Conservation (phyloP, 352 stramenopile genomes). For the Phytophthora pseudosyringae region DNA sequence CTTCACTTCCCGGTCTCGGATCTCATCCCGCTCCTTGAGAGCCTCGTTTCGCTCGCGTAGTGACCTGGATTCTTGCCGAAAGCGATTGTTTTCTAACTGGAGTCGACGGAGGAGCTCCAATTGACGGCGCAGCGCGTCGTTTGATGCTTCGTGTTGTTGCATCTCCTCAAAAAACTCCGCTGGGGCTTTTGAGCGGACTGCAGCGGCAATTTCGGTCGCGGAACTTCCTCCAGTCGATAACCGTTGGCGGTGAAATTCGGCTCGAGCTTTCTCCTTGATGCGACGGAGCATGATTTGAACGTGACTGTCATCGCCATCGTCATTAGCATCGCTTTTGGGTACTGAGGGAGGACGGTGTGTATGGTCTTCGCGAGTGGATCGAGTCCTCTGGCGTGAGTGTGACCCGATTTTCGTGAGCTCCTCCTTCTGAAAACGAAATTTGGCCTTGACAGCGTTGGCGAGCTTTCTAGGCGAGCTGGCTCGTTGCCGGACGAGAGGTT, state of each 20-base stretch:
- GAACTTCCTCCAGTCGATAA: conserved; percentile 6
- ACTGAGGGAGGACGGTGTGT: not conserved
- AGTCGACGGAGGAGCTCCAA: conserved; percentile 72
- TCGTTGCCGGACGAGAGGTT: not conserved
- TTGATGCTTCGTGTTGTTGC: conserved; percentile 64
- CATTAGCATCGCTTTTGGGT: conserved; percentile 2
- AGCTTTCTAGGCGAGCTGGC: conserved; percentile 6
- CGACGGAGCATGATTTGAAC: conserved; percentile 36
- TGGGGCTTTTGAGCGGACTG: conserved; percentile 1
- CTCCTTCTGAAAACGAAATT: conserved; percentile 11
- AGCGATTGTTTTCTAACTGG: conserved; percentile 77
- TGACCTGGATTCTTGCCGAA: conserved; percentile 56
- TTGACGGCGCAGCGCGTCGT: conserved; percentile 71
- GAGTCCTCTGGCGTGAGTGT: conserved; percentile 13
- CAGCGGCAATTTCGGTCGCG: conserved; percentile 2
- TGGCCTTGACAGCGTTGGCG: conserved; percentile 4
- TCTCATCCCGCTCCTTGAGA: conserved; percentile 47
- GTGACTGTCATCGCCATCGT: conserved; percentile 33
- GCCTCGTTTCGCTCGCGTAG: conserved; percentile 54
- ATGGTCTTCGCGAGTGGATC: not conserved
- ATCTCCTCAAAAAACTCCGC: conserved; percentile 36
- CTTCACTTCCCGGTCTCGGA: conserved; percentile 56
- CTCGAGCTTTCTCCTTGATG: conserved; percentile 48
- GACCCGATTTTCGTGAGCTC: not conserved
- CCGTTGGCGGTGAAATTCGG: conserved; percentile 39